These are phyloP conservation scores for Glycyrrhiza uralensis DNA, from an alignment of 306 rosid genomes.

Conservation along the genomic window DNA sequence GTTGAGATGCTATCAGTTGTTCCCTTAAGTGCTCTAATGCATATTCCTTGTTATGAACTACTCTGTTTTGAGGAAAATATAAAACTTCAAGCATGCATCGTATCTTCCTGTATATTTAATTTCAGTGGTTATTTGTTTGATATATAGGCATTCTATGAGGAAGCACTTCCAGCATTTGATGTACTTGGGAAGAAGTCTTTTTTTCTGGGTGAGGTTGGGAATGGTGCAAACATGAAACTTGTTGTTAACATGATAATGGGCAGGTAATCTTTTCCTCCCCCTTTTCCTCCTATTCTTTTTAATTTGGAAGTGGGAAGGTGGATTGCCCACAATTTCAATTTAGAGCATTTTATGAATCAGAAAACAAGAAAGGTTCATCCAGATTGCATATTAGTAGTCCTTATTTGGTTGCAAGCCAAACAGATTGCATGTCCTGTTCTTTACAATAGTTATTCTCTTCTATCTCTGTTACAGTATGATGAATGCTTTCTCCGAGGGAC, in stretches of 20 bases:
- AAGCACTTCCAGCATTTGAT: slow-evolving; percentile 62
- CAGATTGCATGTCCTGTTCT: not conserved
- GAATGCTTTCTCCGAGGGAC: slow-evolving; percentile 89
- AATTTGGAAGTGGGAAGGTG: not conserved
- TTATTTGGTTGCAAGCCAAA: not conserved
- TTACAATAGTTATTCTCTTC: slow-evolving; percentile 1
- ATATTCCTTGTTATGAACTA: not conserved
- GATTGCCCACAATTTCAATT: not conserved
- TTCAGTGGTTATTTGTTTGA: slow-evolving; percentile 16
- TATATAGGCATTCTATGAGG: slow-evolving; percentile 61
- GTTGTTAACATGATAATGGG: slow-evolving; percentile 99
- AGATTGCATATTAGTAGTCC: slow-evolving; percentile 5
- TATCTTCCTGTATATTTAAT: not conserved
- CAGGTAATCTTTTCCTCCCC: slow-evolving; percentile 47
- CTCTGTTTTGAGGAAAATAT: not conserved
- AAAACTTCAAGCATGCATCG: not conserved
- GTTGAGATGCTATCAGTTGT: not conserved
- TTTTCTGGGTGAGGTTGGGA: slow-evolving; percentile 87
- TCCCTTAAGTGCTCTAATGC: not conserved
- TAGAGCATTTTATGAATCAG: slow-evolving; percentile 10
- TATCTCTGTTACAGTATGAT: slow-evolving; percentile 54
- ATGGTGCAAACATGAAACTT: slow-evolving; percentile 96
- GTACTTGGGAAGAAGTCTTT: slow-evolving; percentile 82
- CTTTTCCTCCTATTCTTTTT: not conserved
- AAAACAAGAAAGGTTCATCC: not conserved